Evolutionary conservation across 2,329 filamentous ascomycete species (phyloP).

Genomic region (Colletotrichum graminicola): DNA sequence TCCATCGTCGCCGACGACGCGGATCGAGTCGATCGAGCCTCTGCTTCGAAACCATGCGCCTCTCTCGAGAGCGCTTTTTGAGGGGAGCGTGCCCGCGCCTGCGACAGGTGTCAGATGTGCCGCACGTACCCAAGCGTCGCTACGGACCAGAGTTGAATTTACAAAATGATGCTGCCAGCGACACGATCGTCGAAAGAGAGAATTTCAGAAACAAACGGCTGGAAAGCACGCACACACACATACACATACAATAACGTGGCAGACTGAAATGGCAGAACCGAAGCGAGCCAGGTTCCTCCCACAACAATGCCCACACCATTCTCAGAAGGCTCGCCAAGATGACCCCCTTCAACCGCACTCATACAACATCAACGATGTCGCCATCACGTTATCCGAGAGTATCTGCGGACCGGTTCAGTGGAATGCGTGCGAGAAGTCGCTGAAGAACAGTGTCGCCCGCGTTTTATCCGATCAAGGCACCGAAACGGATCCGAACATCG

Average conservation of each 20-base stretch:
- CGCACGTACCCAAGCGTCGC: conserved; percentile 27
- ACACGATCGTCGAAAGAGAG: neutral
- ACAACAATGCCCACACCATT: conserved; percentile 26
- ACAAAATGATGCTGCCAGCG: conserved; percentile 19
- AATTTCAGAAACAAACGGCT: neutral
- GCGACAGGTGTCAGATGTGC: conserved; percentile 30
- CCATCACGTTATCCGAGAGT: conserved; percentile 31
- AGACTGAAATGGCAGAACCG: conserved; percentile 23
- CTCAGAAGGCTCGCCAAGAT: conserved; percentile 6
- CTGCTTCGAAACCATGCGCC: conserved; percentile 29
- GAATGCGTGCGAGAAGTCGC: conserved; percentile 22
- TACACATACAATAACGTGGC: neutral
- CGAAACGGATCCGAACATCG: conserved; percentile 18
- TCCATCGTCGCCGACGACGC: conserved; percentile 1
- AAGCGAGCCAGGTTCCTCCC: conserved; percentile 20
- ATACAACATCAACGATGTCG: conserved; percentile 34
- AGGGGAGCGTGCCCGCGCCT: conserved; percentile 29
- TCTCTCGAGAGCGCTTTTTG: conserved; percentile 2
- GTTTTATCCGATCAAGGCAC: conserved; percentile 25
- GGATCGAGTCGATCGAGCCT: conserved; percentile 6
- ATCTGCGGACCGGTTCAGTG: conserved; percentile 27
- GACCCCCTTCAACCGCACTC: conserved; percentile 9
- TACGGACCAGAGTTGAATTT: neutral
- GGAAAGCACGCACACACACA: neutral
- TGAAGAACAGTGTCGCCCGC: conserved; percentile 28